These are phyloP conservation scores for Phaffia tasmanica DNA, from an alignment of 768 basidiomycete species.

Conservation along the genomic window DNA sequence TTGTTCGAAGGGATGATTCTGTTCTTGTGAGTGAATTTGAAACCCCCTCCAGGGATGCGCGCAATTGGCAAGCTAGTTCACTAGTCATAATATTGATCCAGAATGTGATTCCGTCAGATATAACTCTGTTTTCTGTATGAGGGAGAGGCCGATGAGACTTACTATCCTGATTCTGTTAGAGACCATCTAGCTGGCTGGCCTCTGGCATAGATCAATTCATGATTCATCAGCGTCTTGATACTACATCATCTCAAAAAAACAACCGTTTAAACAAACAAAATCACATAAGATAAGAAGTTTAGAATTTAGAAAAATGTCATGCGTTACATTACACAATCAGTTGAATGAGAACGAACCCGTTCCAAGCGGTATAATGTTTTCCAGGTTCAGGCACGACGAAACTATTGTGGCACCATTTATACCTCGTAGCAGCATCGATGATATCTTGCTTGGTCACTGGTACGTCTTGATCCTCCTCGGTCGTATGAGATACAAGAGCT, in stretches of 20 bases:
- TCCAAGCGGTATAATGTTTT: constrained; percentile 18
- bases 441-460: constrained; percentile 20
- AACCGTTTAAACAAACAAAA: not conserved
- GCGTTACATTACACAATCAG: not conserved
- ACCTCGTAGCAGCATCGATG: constrained; percentile 1
- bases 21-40: too few species aligned
- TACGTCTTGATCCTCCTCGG: not conserved
- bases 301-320: not conserved
- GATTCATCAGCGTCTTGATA: constrained; percentile 11
- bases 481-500: not conserved
- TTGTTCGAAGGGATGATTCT: too few species aligned
- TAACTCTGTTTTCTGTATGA: too few species aligned
- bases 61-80: too few species aligned
- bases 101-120: too few species aligned
- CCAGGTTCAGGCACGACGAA: not conserved
- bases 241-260: not conserved
- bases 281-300: not conserved
- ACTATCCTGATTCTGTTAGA: too few species aligned
- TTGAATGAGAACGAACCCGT: not conserved
- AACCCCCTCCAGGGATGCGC: too few species aligned
- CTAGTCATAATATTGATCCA: too few species aligned
- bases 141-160: too few species aligned
- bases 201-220: too few species aligned
- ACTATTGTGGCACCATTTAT: not conserved
- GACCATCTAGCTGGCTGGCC: too few species aligned